Conservation (phyloP, 352 stramenopile species). For the Phytophthora palmivora region DNA sequence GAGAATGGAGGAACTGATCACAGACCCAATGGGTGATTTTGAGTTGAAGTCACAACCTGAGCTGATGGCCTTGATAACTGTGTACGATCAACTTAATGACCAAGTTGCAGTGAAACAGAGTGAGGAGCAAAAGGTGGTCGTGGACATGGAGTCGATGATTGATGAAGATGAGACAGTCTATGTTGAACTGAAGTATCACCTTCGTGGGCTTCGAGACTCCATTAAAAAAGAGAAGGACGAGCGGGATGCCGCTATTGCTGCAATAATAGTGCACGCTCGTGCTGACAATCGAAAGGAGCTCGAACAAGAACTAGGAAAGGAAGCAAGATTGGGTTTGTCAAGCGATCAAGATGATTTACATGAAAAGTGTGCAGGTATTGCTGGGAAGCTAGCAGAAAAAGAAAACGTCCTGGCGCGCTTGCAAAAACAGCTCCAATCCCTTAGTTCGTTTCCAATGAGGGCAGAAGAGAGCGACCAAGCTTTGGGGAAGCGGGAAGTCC, state of each 20-base stretch:
- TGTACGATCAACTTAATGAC: constrained; percentile 41
- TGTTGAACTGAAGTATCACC: constrained; percentile 29
- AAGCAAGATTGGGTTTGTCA: not conserved
- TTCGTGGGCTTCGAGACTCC: constrained; percentile 31
- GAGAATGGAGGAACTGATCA: not conserved
- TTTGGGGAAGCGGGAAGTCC: constrained; percentile 11
- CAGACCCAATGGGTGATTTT: not conserved
- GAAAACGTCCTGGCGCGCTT: constrained; percentile 22
- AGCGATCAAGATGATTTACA: constrained; percentile 17
- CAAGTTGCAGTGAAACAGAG: constrained; percentile 39
- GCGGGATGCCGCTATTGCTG: constrained; percentile 44
- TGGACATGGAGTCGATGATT: constrained; percentile 22
- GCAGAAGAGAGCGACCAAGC: constrained; percentile 3
- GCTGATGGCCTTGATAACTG: constrained; percentile 10
- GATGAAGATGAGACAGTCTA: constrained; percentile 23
- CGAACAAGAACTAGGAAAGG: constrained; percentile 6
- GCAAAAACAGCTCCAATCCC: constrained; percentile 21
- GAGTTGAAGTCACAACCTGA: constrained; percentile 9
- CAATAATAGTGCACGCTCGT: constrained; percentile 23
- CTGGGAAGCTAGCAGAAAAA: constrained; percentile 23
- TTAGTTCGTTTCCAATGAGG: constrained; percentile 9
- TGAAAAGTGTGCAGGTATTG: constrained; percentile 27
- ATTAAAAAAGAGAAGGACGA: constrained; percentile 36
- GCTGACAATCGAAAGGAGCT: constrained; percentile 8
- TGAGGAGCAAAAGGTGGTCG: constrained; percentile 27